These are phyloP conservation scores for Salmacisia buchloeana DNA, from an alignment of 1,284 basidiomycete species.

Conservation along the genomic window DNA sequence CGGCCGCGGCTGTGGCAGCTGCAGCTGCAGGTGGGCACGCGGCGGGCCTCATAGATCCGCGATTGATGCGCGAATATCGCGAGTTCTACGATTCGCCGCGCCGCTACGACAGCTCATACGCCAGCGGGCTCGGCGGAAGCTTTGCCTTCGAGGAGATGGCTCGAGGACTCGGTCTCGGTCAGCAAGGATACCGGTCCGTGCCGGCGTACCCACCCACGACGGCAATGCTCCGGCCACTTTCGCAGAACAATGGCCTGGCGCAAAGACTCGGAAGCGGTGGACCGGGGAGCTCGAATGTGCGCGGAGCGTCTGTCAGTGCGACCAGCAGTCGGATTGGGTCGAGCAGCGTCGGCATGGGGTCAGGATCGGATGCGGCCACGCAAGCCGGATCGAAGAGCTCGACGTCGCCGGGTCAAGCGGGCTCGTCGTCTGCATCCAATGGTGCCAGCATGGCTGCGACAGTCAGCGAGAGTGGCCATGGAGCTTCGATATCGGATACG, in stretches of 20 bases:
- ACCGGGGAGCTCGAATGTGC: neutral
- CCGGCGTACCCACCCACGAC: constrained; percentile 37
- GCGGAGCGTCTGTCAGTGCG: neutral
- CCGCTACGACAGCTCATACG: constrained; percentile 23
- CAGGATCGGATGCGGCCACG: no score
- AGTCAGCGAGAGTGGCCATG: neutral
- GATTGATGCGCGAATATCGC: constrained; percentile 14
- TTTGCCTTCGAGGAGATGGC: constrained; percentile 48
- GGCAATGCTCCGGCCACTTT: constrained; percentile 44
- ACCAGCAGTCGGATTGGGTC: no score
- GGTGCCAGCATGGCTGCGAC: no score
- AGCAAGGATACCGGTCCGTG: constrained; percentile 18
- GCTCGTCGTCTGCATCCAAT: no score
- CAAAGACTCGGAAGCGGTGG: neutral
- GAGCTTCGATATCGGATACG: neutral
- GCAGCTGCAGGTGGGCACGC: neutral
- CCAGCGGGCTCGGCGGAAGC: constrained; percentile 35
- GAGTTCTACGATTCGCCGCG: constrained; percentile 23
- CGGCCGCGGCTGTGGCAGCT: neutral
- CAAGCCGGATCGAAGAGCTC: no score
- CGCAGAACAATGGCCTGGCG: constrained; percentile 36
- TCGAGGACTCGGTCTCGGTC: constrained; percentile 28
- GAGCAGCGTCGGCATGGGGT: no score
- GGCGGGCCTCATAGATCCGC: constrained; percentile 1
- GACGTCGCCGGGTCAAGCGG: no score